phyloP scores from a whole-genome alignment of 139 green algal genomes.

The Micromonas pusilla region DNA sequence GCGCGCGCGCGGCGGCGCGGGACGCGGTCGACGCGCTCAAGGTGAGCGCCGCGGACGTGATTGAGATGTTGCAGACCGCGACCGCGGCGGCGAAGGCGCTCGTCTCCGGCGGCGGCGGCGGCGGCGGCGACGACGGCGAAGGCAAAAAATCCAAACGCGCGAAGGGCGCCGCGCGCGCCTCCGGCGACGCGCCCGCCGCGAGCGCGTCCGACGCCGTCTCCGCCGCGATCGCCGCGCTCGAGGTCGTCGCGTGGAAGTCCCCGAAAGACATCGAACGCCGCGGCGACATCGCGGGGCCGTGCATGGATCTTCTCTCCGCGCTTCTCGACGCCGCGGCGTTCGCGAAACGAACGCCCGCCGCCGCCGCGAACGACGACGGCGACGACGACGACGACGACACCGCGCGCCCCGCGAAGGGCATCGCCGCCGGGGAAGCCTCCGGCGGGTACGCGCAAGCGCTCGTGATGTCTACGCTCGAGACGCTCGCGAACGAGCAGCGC shows the following conservation, averaged over 20 bases:
- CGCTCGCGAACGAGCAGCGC: background rate
- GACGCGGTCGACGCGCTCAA: conserved; percentile 39
- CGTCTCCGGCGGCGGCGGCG: background rate
- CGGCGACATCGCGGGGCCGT: background rate
- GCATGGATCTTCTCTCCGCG: background rate
- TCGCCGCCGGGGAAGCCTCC: no score
- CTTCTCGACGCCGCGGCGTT: background rate
- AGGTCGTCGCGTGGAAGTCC: background rate
- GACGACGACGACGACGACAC: background rate
- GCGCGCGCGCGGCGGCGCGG: conserved; percentile 36
- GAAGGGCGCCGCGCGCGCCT: no score
- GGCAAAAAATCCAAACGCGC: background rate
- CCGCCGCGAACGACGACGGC: background rate
- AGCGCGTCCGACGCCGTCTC: background rate
- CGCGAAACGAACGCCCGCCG: background rate
- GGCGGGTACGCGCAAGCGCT: background rate
- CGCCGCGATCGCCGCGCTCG: conserved; percentile 2
- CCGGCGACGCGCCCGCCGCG: background rate
- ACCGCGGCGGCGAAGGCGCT: background rate
- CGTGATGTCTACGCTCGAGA: background rate
- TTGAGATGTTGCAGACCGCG: conserved; percentile 25
- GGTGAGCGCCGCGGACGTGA: conserved; percentile 21
- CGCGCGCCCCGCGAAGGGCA: background rate
- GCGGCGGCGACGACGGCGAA: background rate
- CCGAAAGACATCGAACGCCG: background rate